Conservation (phyloP, 2,329 filamentous ascomycete genomes). For the Monilinia fructicola region DNA sequence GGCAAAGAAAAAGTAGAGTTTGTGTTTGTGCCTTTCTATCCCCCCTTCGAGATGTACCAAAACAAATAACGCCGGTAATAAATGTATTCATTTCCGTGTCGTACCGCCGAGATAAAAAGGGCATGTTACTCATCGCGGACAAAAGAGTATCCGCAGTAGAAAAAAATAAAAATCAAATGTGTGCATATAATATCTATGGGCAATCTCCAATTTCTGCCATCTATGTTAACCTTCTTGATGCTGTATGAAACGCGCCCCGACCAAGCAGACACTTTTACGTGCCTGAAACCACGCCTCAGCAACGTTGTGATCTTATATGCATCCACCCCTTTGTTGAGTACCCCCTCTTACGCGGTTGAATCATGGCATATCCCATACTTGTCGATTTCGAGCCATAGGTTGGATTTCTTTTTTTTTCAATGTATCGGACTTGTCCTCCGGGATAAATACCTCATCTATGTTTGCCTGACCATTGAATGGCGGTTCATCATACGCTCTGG, state of each 20-base stretch:
- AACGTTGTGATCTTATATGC: not conserved
- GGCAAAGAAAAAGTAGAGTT: slow-evolving; percentile 2
- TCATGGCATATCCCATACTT: slow-evolving; percentile 7
- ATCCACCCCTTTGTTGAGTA: not conserved
- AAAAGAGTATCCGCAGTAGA: slow-evolving; percentile 5
- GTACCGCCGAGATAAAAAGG: not conserved
- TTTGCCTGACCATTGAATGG: not conserved
- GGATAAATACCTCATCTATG: not conserved
- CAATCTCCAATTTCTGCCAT: not conserved
- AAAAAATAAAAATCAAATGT: slow-evolving; percentile 11
- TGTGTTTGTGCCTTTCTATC: not conserved
- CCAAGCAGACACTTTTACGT: slow-evolving; percentile 1
- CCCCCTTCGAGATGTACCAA: slow-evolving; percentile 4
- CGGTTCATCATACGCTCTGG: slow-evolving; percentile 23
- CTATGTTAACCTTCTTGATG: slow-evolving; percentile 17
- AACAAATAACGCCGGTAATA: slow-evolving; percentile 17
- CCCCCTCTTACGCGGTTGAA: not conserved
- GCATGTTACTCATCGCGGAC: not conserved
- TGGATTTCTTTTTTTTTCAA: not conserved
- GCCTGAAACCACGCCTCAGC: not conserved
- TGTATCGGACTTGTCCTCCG: slow-evolving; percentile 1
- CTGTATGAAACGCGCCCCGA: not conserved
- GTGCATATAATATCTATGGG: slow-evolving; percentile 9
- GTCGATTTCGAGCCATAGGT: not conserved
- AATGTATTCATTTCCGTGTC: slow-evolving; percentile 15